These are phyloP conservation scores for Trichoderma hamatum DNA, from an alignment of 2,329 filamentous ascomycete genomes.

Conservation along the genomic window DNA sequence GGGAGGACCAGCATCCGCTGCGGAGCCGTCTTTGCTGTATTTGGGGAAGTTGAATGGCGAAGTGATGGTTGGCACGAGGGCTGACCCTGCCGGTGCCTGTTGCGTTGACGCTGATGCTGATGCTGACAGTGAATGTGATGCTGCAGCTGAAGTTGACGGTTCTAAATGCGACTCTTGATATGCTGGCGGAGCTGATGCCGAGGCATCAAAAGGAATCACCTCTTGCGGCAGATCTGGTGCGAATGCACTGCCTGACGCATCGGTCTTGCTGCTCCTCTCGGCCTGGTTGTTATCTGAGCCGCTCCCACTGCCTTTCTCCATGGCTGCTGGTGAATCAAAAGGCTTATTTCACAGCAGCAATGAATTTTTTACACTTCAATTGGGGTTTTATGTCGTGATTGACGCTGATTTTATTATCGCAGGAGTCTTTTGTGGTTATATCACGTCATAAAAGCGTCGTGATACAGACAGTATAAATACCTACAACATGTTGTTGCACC, in stretches of 20 bases:
- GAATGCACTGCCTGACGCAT: not conserved
- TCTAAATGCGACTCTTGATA: not conserved
- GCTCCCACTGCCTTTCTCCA: conserved; percentile 5
- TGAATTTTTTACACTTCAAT: not conserved
- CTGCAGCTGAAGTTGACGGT: not conserved
- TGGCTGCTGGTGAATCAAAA: not conserved
- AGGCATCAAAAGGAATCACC: conserved; percentile 2
- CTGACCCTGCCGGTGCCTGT: not conserved
- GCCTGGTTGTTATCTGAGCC: not conserved
- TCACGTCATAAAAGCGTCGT: not conserved
- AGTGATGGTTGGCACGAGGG: conserved; percentile 35
- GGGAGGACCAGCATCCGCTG: conserved; percentile 28
- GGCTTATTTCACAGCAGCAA: not conserved
- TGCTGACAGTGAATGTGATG: conserved; percentile 1
- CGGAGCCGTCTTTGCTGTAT: not conserved
- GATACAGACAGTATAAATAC: not conserved
- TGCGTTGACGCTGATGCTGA: conserved; percentile 5
- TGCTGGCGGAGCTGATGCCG: not conserved
- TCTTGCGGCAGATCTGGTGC: conserved; percentile 5
- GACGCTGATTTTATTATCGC: not conserved
- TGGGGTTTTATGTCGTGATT: not conserved
- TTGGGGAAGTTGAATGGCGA: conserved; percentile 43
- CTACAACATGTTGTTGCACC: not conserved
- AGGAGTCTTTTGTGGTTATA: not conserved
- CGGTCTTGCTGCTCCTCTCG: not conserved